These are phyloP conservation scores for Neonectria punicea DNA, from an alignment of 2,329 filamentous ascomycete genomes.

Conservation along the genomic window DNA sequence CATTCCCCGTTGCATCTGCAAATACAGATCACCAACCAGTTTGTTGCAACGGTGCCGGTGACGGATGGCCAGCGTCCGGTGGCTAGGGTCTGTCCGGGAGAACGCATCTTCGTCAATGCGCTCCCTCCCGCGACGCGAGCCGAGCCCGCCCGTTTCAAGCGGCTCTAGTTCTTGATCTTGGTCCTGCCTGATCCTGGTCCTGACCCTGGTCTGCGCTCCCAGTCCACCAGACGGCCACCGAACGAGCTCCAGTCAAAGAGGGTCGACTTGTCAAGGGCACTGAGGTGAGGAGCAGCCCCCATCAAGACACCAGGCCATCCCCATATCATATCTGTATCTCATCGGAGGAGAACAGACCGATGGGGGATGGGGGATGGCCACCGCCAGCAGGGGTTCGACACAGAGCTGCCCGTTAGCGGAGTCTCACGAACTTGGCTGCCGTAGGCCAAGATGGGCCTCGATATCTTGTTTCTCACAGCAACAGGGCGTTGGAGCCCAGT, in stretches of 20 bases:
- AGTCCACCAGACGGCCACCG: background rate
- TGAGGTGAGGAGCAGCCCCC: background rate
- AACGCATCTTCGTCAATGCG: constrained; percentile 12
- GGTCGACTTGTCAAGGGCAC: background rate
- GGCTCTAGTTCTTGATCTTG: background rate
- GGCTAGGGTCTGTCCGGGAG: background rate
- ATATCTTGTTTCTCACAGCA: constrained; percentile 4
- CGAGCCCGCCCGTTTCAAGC: constrained; percentile 17
- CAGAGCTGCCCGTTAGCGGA: constrained; percentile 19
- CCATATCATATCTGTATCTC: constrained; percentile 12
- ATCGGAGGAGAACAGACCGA: constrained; percentile 2
- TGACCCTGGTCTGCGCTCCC: background rate
- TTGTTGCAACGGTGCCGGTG: background rate
- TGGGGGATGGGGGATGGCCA: background rate
- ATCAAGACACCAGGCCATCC: background rate
- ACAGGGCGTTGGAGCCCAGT: constrained; percentile 34
- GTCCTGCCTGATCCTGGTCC: background rate
- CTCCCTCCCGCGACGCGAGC: constrained; percentile 24
- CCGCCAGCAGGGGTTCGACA: constrained; percentile 14
- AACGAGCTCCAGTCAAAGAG: background rate
- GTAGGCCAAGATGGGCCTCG: background rate
- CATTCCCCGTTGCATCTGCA: background rate
- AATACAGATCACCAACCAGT: background rate
- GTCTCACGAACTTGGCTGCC: background rate
- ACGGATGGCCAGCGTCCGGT: background rate